A percentile compares a stretch with the other conserved stretches of the same genome.
These are phyloP conservation scores for Penicillium sp. DNA, from an alignment of 2,329 filamentous ascomycete genomes.

Conservation along the genomic window DNA sequence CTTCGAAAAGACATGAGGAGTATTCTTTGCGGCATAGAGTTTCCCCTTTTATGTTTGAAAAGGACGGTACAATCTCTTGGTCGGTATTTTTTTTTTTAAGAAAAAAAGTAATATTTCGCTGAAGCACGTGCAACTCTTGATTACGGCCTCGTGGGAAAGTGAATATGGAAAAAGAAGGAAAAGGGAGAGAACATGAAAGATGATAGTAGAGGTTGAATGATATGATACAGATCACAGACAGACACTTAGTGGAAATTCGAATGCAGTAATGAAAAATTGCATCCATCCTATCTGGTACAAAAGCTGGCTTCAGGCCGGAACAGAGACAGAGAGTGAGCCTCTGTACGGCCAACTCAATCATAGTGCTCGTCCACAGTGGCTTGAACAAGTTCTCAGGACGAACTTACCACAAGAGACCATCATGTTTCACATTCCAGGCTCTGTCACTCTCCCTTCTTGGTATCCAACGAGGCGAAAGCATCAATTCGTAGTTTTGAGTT, in stretches of 20 bases:
- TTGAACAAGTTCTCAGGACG: neutral
- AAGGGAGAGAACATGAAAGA: neutral
- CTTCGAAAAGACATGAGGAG: neutral
- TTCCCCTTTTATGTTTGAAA: neutral
- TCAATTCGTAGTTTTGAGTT: constrained; percentile 13
- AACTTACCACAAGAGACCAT: neutral
- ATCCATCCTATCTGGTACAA: constrained; percentile 1
- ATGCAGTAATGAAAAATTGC: constrained; percentile 5
- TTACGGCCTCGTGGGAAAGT: neutral
- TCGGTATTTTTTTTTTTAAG: neutral
- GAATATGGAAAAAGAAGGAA: neutral
- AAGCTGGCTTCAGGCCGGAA: neutral
- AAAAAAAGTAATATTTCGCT: neutral
- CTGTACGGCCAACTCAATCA: neutral
- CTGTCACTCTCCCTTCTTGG: neutral
- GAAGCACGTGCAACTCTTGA: neutral
- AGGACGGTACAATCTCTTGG: neutral
- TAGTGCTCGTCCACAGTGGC: neutral
- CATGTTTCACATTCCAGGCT: neutral
- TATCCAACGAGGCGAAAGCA: constrained; percentile 1
- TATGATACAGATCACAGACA: neutral
- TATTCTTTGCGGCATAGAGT: neutral
- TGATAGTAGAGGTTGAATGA: neutral
- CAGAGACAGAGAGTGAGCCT: neutral
- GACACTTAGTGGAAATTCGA: constrained; percentile 4